A percentile compares a stretch with the other conserved stretches of the same genome.
Conservation (phyloP, 2,329 filamentous ascomycete genomes). For the Botrytis paeoniae region DNA sequence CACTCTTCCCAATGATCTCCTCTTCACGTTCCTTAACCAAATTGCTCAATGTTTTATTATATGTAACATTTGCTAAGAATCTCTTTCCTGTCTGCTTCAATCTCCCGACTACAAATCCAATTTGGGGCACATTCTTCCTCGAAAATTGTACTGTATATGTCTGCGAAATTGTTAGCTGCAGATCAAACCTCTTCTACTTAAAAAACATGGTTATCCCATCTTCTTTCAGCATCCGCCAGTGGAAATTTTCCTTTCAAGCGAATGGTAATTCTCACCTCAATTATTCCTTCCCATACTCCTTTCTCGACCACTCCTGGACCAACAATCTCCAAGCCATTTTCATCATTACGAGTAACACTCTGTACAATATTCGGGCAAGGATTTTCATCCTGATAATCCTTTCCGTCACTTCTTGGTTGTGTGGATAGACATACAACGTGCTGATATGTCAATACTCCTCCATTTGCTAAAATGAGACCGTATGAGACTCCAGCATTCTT, state of each 20-base stretch:
- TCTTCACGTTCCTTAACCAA: slow-evolving; percentile 42
- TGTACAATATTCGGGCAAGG: slow-evolving; percentile 44
- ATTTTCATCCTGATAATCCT: slow-evolving; percentile 47
- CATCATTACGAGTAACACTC: slow-evolving; percentile 26
- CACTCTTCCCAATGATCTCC: slow-evolving; percentile 49
- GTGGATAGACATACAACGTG: slow-evolving; percentile 58
- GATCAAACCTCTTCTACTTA: background rate
- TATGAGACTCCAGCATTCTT: slow-evolving; percentile 41
- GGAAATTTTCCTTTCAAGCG: background rate
- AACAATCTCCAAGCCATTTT: background rate
- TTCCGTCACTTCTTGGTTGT: slow-evolving; percentile 38
- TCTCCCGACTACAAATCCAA: slow-evolving; percentile 52
- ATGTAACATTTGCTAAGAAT: slow-evolving; percentile 56
- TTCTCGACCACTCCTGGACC: slow-evolving; percentile 38
- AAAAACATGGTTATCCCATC: background rate
- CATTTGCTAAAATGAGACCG: slow-evolving; percentile 63
- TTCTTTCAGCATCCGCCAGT: background rate
- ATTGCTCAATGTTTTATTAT: slow-evolving; percentile 46
- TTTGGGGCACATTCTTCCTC: slow-evolving; percentile 47
- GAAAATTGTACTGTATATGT: slow-evolving; percentile 60
- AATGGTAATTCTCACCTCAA: slow-evolving; percentile 45
- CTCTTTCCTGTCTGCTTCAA: slow-evolving; percentile 46
- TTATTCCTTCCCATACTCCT: slow-evolving; percentile 42
- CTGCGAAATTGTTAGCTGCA: slow-evolving; percentile 36
- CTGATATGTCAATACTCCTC: slow-evolving; percentile 63